These are phyloP conservation scores for Gonium pectorale DNA, from an alignment of 139 green algal species.

Conservation along the genomic window DNA sequence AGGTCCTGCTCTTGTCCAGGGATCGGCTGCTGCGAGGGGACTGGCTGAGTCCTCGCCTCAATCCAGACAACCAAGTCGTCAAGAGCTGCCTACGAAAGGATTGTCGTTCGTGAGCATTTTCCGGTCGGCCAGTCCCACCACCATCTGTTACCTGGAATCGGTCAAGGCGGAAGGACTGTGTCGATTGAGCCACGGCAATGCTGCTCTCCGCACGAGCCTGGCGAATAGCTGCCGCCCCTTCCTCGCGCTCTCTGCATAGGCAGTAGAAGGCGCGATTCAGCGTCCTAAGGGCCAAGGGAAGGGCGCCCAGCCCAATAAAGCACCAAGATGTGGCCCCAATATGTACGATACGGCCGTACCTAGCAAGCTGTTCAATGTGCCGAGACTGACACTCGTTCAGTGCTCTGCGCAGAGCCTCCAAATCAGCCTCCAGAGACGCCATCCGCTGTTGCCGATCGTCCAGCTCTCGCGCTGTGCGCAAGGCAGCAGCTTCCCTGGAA, in stretches of 20 bases:
- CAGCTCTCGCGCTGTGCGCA: slow-evolving; percentile 44
- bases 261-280: neutral
- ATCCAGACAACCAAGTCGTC: slow-evolving; percentile 17
- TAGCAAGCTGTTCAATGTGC: slow-evolving; percentile 65
- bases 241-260: slow-evolving; percentile 64
- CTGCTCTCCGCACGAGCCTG: slow-evolving; percentile 41
- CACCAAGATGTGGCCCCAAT: too few species aligned
- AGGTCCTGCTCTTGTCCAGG: too few species aligned
- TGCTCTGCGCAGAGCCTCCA: slow-evolving; percentile 49
- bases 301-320: too few species aligned
- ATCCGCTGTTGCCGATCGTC: slow-evolving; percentile 47
- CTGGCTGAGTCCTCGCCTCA: neutral
- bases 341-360: slow-evolving; percentile 53
- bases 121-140: too few species aligned
- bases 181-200: neutral
- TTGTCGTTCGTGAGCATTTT: neutral
- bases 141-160: slow-evolving; percentile 24
- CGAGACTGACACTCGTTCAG: slow-evolving; percentile 49
- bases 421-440: slow-evolving; percentile 52
- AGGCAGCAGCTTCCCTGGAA: neutral
- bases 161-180: slow-evolving; percentile 2
- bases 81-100: slow-evolving; percentile 1
- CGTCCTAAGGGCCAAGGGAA: too few species aligned
- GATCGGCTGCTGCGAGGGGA: neutral
- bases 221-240: slow-evolving; percentile 43